A percentile compares a stretch with the other conserved stretches of the same genome.
These are phyloP conservation scores for Wickerhamomyces alni DNA, from an alignment of 805 yeast genomes.

Conservation along the genomic window DNA sequence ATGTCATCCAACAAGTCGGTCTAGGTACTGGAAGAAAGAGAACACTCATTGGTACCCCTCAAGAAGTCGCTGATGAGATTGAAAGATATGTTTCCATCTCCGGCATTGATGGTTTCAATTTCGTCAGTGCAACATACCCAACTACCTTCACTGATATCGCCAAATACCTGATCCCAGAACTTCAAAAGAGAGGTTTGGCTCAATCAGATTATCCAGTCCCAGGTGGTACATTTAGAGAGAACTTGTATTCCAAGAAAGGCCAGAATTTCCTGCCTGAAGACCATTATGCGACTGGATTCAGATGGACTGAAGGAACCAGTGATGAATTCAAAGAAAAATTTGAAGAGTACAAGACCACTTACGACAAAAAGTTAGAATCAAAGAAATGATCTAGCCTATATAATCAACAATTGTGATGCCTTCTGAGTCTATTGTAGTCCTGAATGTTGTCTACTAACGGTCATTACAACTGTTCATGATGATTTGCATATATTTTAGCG, in stretches of 20 bases:
- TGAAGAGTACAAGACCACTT: not conserved
- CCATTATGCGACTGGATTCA: slow-evolving; percentile 12
- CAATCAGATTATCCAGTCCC: slow-evolving; percentile 30
- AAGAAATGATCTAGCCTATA: not conserved
- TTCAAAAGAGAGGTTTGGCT: slow-evolving; percentile 27
- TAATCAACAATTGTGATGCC: not conserved
- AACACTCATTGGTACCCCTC: slow-evolving; percentile 27
- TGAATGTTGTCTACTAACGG: too few relatives aligned
- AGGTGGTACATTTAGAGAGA: slow-evolving; percentile 30
- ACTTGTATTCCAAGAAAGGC: slow-evolving; percentile 19
- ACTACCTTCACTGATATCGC: slow-evolving; percentile 33
- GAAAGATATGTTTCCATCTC: slow-evolving; percentile 33
- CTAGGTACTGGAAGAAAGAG: slow-evolving; percentile 24
- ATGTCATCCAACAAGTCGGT: slow-evolving; percentile 19
- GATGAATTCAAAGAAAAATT: slow-evolving; percentile 22
- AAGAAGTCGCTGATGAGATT: slow-evolving; percentile 33
- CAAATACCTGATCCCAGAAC: slow-evolving; percentile 30
- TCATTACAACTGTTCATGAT: too few relatives aligned
- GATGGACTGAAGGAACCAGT: slow-evolving; percentile 21
- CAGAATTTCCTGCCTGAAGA: slow-evolving; percentile 11
- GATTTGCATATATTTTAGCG: slow-evolving; percentile 2
- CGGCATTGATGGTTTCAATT: slow-evolving; percentile 38
- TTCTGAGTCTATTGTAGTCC: not conserved
- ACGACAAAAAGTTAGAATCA: not conserved
- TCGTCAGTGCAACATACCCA: slow-evolving; percentile 30